Conservation (phyloP, 179 eudicot genomes). For the Heliamphora pulchella region DNA sequence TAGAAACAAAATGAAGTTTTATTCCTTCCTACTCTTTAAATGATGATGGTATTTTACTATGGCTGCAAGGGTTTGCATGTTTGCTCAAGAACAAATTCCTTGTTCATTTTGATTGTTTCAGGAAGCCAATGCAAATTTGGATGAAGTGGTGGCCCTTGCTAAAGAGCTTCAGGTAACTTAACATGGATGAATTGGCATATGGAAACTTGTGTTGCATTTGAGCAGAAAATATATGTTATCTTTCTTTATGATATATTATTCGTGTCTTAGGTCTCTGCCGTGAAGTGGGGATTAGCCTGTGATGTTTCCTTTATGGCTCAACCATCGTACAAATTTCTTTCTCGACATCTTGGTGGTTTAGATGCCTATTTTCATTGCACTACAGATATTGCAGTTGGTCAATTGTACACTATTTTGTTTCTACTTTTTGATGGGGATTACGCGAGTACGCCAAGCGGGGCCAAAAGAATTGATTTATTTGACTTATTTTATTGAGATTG, state of each 20-base stretch:
- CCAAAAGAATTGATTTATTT: too few species aligned
- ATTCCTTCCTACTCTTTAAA: background rate
- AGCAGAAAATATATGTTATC: background rate
- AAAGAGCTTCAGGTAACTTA: constrained; percentile 79
- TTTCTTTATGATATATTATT: background rate
- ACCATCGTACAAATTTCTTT: background rate
- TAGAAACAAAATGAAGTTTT: background rate
- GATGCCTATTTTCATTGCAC: background rate
- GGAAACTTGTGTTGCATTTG: background rate
- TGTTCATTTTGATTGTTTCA: constrained; percentile 23
- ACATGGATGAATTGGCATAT: background rate
- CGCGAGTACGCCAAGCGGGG: too few species aligned
- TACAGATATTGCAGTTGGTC: background rate
- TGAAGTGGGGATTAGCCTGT: background rate
- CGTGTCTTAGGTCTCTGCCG: background rate
- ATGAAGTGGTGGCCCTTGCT: constrained; percentile 86
- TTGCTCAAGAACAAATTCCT: background rate
- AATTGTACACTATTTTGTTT: background rate
- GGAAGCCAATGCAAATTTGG: constrained; percentile 93
- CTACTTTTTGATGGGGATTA: too few species aligned
- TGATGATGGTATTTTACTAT: background rate
- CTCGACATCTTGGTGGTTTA: background rate
- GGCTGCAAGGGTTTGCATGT: background rate
- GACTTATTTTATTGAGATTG: too few species aligned
- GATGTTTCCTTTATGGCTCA: background rate